phyloP scores from a whole-genome alignment of 306 rosid genomes.

The Hippophae tibetana region DNA sequence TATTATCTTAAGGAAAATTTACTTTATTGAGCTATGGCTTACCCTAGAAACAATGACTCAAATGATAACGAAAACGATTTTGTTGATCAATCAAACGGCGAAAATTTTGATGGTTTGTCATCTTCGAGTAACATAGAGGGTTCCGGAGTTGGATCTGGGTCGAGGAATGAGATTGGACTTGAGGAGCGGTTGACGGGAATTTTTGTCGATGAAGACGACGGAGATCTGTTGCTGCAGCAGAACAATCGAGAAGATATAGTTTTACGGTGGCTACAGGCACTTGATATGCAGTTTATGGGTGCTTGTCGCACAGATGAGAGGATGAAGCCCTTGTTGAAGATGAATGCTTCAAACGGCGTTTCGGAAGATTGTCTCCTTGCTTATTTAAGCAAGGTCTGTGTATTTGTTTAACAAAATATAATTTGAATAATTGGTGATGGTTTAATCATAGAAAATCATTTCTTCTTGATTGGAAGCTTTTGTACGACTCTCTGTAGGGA shows the following conservation, averaged over 20 bases:
- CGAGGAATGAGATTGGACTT: slow-evolving; percentile 47
- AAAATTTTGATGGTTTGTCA: slow-evolving; percentile 35
- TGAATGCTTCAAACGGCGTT: slow-evolving; percentile 51
- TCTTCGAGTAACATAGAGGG: slow-evolving; percentile 24
- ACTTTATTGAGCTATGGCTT: slow-evolving; percentile 32
- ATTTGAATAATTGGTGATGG: neutral
- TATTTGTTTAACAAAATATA: neutral
- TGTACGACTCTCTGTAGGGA: neutral
- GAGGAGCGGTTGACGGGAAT: slow-evolving; percentile 74
- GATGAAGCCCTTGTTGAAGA: slow-evolving; percentile 83
- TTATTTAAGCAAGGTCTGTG: slow-evolving; percentile 74
- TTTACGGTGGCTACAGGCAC: slow-evolving; percentile 82
- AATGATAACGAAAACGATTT: slow-evolving; percentile 15
- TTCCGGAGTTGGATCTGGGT: slow-evolving; percentile 25
- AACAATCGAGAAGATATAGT: slow-evolving; percentile 56
- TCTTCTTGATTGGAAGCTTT: slow-evolving; percentile 16
- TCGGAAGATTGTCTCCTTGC: slow-evolving; percentile 80
- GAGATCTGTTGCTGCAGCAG: slow-evolving; percentile 81
- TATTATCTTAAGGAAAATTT: neutral
- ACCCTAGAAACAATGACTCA: slow-evolving; percentile 38
- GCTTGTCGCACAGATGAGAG: slow-evolving; percentile 94
- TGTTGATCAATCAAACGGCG: slow-evolving; percentile 30
- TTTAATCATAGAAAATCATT: slow-evolving; percentile 5
- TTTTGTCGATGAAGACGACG: slow-evolving; percentile 59
- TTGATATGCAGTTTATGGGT: slow-evolving; percentile 81